phyloP scores from a whole-genome alignment of 768 basidiomycete species.

The Hemileccinum rubropunctum region DNA sequence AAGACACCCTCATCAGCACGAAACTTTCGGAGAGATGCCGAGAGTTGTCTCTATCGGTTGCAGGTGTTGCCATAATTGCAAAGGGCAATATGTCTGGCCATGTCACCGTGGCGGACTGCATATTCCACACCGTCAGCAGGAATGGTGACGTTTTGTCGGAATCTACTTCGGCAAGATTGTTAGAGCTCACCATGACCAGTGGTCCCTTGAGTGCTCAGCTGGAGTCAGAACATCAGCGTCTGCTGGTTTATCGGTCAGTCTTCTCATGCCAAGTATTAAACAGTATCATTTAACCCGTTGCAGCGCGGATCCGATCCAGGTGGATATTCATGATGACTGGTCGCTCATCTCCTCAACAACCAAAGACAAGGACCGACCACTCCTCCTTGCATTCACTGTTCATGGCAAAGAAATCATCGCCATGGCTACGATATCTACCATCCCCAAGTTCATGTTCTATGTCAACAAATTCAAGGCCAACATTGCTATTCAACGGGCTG shows the following conservation, averaged over 20 bases:
- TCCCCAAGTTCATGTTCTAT: slow-evolving; percentile 75
- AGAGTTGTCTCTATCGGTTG: slow-evolving; percentile 65
- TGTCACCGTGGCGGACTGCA: slow-evolving; percentile 62
- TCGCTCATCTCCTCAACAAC: slow-evolving; percentile 42
- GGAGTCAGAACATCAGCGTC: slow-evolving; percentile 72
- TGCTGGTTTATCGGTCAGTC: slow-evolving; percentile 72
- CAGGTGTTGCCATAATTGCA: slow-evolving; percentile 52
- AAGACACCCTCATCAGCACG: slow-evolving; percentile 62
- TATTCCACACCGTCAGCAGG: slow-evolving; percentile 72
- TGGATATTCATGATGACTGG: slow-evolving; percentile 84
- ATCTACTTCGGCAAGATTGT: slow-evolving; percentile 47
- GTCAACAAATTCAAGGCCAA: slow-evolving; percentile 72
- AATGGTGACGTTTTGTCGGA: slow-evolving; percentile 39
- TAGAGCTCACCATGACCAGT: slow-evolving; percentile 74
- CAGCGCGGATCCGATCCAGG: slow-evolving; percentile 75
- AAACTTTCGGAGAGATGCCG: slow-evolving; percentile 57
- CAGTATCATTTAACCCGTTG: slow-evolving; percentile 1
- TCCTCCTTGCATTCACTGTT: slow-evolving; percentile 75
- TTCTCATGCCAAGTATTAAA: neutral
- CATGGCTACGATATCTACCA: slow-evolving; percentile 67
- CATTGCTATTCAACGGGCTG: slow-evolving; percentile 67
- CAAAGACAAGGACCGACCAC: slow-evolving; percentile 45
- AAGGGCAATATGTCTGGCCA: slow-evolving; percentile 71
- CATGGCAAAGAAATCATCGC: slow-evolving; percentile 65
- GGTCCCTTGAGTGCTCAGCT: slow-evolving; percentile 64